Evolutionary conservation across 2,329 filamentous ascomycete genomes (phyloP).

Genomic region (Diaporthe citrichinensis): DNA sequence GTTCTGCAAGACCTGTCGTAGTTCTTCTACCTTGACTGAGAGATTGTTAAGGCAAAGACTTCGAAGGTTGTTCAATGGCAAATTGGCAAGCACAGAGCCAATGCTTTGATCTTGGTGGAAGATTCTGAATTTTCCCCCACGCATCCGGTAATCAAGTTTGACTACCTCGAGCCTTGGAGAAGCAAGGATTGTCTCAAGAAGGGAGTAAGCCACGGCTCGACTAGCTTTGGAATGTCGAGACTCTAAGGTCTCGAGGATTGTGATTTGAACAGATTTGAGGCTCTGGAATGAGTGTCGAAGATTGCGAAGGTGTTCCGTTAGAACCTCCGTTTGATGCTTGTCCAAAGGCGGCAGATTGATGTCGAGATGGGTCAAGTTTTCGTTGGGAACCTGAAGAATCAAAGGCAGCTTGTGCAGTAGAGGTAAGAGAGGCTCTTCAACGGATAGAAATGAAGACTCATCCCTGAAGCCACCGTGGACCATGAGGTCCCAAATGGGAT

Average conservation of each 20-base stretch:
- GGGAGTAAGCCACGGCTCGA: not conserved
- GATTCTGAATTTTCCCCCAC: not conserved
- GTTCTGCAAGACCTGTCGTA: not conserved
- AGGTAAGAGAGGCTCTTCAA: not conserved
- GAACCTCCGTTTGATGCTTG: rapidly evolving
- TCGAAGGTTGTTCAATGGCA: not conserved
- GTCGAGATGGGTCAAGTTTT: not conserved
- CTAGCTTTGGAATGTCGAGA: not conserved
- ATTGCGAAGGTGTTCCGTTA: not conserved
- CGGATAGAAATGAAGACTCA: not conserved
- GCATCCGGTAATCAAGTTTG: not conserved
- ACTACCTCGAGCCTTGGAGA: not conserved
- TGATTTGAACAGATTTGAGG: not conserved
- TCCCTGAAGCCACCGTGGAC: not conserved
- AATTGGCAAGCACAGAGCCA: not conserved
- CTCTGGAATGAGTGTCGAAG: not conserved
- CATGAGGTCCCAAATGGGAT: not conserved
- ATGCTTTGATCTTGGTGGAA: not conserved
- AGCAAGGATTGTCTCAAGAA: not conserved
- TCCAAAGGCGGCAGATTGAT: not conserved
- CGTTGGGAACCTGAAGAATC: not conserved
- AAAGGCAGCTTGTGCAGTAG: not conserved
- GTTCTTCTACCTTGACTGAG: not conserved
- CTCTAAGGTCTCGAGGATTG: not conserved
- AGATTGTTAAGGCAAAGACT: not conserved